Evolutionary conservation across 495 filamentous ascomycete species (phyloP).

Genomic region (Daldinia childiae): DNA sequence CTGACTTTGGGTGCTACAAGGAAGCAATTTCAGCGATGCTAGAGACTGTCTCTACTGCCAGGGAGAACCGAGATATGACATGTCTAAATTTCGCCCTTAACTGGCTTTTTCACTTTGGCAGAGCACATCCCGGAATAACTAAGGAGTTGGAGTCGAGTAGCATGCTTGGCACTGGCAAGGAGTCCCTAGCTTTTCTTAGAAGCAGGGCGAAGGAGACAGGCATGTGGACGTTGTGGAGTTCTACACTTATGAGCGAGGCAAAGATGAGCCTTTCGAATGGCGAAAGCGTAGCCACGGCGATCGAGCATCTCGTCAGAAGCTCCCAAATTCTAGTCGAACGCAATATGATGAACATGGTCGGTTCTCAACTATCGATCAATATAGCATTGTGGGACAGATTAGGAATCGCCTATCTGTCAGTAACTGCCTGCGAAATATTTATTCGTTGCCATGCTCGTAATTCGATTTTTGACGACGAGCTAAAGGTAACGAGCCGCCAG

Average conservation of each 20-base stretch:
- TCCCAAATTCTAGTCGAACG: conserved; percentile 83
- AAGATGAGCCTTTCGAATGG: conserved; percentile 79
- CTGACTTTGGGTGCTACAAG: conserved; percentile 90
- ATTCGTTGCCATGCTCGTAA: conserved; percentile 73
- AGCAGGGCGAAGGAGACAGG: conserved; percentile 87
- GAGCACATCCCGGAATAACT: conserved; percentile 81
- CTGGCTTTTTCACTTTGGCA: conserved; percentile 96
- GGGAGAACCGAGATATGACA: conserved; percentile 89
- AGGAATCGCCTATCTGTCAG: conserved; percentile 73
- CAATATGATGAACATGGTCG: conserved; percentile 75
- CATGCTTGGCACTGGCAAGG: conserved; percentile 80
- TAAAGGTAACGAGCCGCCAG: conserved; percentile 65
- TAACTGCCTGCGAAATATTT: conserved; percentile 77
- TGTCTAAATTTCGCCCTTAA: conserved; percentile 96
- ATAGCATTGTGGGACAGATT: conserved; percentile 80
- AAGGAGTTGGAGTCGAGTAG: conserved; percentile 73
- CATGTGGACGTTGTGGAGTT: conserved; percentile 88
- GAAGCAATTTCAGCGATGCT: conserved; percentile 94
- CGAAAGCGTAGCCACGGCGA: conserved; percentile 77
- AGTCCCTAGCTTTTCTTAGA: conserved; percentile 85
- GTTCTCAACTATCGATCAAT: conserved; percentile 74
- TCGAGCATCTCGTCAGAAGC: conserved; percentile 82
- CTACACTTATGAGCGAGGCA: conserved; percentile 85
- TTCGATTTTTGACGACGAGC: conserved; percentile 78
- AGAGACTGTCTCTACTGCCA: conserved; percentile 88